phyloP scores from a whole-genome alignment of 345 rosid species.

The Eucalyptus marginata region DNA sequence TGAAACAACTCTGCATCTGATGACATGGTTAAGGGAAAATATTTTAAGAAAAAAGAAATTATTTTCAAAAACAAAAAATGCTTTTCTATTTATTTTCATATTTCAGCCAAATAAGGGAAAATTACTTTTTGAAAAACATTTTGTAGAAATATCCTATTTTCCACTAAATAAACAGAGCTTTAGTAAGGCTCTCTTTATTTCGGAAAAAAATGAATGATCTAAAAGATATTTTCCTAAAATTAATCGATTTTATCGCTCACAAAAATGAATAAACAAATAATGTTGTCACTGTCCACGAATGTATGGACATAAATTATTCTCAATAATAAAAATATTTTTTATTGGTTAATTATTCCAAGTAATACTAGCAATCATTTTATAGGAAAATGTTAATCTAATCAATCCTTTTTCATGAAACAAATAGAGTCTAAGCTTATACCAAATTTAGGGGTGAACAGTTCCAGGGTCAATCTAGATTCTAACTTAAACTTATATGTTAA shows the following conservation, averaged over 20 bases:
- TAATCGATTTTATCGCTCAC: too few species aligned
- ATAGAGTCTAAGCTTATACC: neutral
- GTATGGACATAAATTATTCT: rapidly evolving
- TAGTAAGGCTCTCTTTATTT: too few species aligned
- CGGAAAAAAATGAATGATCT: too few species aligned
- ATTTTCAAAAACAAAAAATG: too few species aligned
- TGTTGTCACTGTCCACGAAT: neutral
- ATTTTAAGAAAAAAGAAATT: neutral
- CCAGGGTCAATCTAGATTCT: too few species aligned
- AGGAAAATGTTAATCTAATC: neutral
- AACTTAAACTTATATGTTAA: neutral
- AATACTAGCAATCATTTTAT: neutral
- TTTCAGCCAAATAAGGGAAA: neutral
- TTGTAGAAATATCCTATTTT: neutral
- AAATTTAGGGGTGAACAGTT: neutral
- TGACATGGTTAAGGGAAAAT: neutral
- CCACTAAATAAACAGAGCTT: too few species aligned
- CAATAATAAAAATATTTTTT: too few species aligned
- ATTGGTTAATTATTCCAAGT: neutral
- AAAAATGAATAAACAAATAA: too few species aligned
- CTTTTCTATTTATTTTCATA: too few species aligned
- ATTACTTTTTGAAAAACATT: too few species aligned
- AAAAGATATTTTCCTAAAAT: too few species aligned
- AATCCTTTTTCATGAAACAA: too few species aligned
- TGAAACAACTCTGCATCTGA: neutral